Conservation (phyloP, 768 basidiomycete species). For the Clitopilus passeckerianus region DNA sequence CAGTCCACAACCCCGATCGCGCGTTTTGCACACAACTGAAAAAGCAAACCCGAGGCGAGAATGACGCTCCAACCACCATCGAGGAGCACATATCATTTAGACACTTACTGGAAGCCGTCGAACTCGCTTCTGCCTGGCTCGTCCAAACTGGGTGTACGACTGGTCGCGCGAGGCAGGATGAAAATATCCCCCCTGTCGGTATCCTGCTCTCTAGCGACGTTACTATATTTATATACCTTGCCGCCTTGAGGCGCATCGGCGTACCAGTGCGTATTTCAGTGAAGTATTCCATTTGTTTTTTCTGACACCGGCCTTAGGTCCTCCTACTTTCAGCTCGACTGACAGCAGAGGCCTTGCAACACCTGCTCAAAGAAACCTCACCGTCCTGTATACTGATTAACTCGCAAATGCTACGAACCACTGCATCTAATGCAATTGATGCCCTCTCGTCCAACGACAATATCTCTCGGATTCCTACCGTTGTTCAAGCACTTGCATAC, state of each 20-base stretch:
- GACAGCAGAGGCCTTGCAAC: constrained; percentile 27
- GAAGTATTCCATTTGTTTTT: not conserved
- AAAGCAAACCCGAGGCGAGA: not conserved
- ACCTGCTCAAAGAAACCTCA: constrained; percentile 25
- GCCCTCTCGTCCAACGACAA: constrained; percentile 11
- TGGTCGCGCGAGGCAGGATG: constrained; percentile 16
- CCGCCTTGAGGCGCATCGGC: constrained; percentile 29
- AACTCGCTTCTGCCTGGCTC: constrained; percentile 29
- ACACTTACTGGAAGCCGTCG: constrained; percentile 25
- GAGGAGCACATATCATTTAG: constrained; percentile 21
- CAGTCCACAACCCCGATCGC: not conserved
- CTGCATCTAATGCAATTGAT: constrained; percentile 20
- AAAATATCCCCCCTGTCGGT: constrained; percentile 25
- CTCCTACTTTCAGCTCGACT: constrained; percentile 31
- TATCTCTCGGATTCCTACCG: constrained; percentile 9
- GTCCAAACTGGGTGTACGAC: constrained; percentile 20
- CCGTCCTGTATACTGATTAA: constrained; percentile 24
- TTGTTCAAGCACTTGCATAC: constrained; percentile 20
- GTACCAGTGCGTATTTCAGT: constrained; percentile 23
- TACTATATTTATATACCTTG: constrained; percentile 30
- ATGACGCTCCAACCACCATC: too few species aligned
- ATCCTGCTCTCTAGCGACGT: constrained; percentile 33
- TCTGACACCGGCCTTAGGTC: constrained; percentile 15
- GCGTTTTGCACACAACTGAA: not conserved
- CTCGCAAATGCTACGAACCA: constrained; percentile 22